These are phyloP conservation scores for Vaccinium vitisidaea DNA, from an alignment of 148 eudicot genomes.

Conservation along the genomic window DNA sequence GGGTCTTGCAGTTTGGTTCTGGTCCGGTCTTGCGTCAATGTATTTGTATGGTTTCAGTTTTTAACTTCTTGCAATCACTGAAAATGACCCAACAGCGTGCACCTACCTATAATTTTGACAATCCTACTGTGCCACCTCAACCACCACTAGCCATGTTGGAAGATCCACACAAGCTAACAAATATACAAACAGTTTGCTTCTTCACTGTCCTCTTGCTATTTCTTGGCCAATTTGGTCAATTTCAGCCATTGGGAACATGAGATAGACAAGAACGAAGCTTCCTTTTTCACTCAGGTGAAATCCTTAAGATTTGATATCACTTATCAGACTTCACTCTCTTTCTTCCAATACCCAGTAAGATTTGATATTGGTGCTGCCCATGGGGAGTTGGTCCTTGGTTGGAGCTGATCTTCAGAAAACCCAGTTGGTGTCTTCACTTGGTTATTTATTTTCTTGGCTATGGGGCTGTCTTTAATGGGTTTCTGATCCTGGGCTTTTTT, in stretches of 20 bases:
- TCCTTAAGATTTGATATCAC: no score
- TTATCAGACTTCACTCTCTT: not conserved
- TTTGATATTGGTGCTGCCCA: not conserved
- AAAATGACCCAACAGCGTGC: not conserved
- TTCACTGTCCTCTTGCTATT: slow-evolving; percentile 22
- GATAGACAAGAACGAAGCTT: slow-evolving; percentile 20
- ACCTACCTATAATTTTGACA: not conserved
- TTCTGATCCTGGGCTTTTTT: not conserved
- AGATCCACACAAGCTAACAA: slow-evolving; percentile 36
- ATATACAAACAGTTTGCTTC: slow-evolving; percentile 16
- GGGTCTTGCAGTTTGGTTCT: no score
- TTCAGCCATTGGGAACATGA: slow-evolving; percentile 15
- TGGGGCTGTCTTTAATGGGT: no score
- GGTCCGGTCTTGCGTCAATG: no score
- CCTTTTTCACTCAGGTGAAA: slow-evolving; percentile 12
- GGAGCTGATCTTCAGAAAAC: not conserved
- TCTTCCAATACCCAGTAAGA: slow-evolving; percentile 3
- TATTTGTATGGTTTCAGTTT: no score
- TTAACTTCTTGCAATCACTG: no score
- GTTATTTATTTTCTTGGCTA: no score
- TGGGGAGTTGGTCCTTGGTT: not conserved
- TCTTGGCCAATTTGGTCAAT: slow-evolving; percentile 11
- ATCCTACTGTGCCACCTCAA: not conserved
- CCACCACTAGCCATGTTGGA: slow-evolving; percentile 21
- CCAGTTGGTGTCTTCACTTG: no score